Base-by-base conservation (phyloP, 352 stramenopile species). In the Elongisporangium undulatum region DNA sequence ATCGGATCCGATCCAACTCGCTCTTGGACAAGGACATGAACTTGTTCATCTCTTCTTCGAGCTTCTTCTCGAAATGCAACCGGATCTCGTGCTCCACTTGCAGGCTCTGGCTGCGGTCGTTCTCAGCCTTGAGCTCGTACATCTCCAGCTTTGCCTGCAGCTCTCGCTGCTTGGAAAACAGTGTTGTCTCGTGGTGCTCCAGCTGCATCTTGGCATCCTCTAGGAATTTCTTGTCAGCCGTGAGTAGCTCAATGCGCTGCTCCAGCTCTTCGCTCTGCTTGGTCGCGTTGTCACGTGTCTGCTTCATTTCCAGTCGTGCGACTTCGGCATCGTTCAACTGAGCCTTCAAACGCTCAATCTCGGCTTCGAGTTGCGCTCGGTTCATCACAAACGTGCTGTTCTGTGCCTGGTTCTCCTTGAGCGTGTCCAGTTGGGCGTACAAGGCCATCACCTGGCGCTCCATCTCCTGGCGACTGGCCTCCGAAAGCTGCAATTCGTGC, bases 1-100 rank as follows among this genome's bases (percentile, higher is more conserved):
- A 74, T 9, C 81, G 79, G 16, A 93, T 85, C 15, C 72, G 67
- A n/a, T 90, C 81, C 23, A 91, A 78, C 61, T 93, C 84, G 4
- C 72, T 68, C 59, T 83, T 82, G 3, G 80, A 89, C 26, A 87
- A 56, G 20, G 88, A 73, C 71, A 90, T 86, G 50, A 90, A 87
- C 54, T 84, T 89, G 54, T 60, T 51, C 58, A 91, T 71, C 58
- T 91, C 80, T 13, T 72, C 66, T 21, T 90, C 72, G 12, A 91
- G 49, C 34, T 86, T 84, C 56, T 79, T 81, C 56, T 92, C 83
- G 58, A 91, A 91, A 16, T 82, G 58, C 48, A 85, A 10, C 4
- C 78, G 67, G 6, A 75, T 80, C 53, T 91, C 84, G 38, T 87
- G 82, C 39, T 89, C 75, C 10, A 82, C 53, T 41, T 81, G 67